Percentiles rank a stretch among this genome's conserved stretches.
Evolutionary conservation across 1,139 yeast genomes (phyloP).

Genomic region (Kazachstania sp.): DNA sequence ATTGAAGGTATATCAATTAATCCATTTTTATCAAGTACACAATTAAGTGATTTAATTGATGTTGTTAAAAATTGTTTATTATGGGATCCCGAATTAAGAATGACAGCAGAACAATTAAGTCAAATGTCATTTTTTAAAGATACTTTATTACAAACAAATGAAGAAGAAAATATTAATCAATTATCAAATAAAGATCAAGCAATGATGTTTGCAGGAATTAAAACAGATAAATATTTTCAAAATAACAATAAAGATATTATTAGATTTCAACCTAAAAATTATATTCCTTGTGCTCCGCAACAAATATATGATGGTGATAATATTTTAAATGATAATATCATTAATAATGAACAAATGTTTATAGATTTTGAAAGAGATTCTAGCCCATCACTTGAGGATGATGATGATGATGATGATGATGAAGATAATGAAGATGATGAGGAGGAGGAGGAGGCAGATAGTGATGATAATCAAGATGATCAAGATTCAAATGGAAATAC

Average conservation of each 20-base stretch:
- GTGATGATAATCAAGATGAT: constrained; percentile 7
- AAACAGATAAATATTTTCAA: constrained; percentile 5
- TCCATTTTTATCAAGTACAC: constrained; percentile 34
- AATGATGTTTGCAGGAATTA: constrained; percentile 22
- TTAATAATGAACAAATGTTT: neutral
- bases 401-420: constrained; percentile 3
- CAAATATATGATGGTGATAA: neutral
- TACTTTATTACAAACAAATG: constrained; percentile 28
- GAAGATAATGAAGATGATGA: constrained; percentile 1
- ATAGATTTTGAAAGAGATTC: constrained; percentile 1
- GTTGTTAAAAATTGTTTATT: constrained; percentile 49
- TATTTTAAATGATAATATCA: neutral
- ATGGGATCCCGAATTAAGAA: constrained; percentile 58
- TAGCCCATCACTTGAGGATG: neutral
- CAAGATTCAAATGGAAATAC: constrained; percentile 2
- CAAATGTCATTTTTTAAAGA: constrained; percentile 46
- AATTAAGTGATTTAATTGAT: constrained; percentile 37
- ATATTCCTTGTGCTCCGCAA: neutral
- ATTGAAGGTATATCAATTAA: constrained; percentile 35
- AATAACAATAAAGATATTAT: neutral
- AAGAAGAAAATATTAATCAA: constrained; percentile 3
- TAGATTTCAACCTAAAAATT: neutral
- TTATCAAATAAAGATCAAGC: constrained; percentile 21
- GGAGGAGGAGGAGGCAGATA: neutral
- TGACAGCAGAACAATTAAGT: constrained; percentile 40